These are phyloP conservation scores for Syzygium aqueum DNA, from an alignment of 345 rosid species.

Conservation along the genomic window DNA sequence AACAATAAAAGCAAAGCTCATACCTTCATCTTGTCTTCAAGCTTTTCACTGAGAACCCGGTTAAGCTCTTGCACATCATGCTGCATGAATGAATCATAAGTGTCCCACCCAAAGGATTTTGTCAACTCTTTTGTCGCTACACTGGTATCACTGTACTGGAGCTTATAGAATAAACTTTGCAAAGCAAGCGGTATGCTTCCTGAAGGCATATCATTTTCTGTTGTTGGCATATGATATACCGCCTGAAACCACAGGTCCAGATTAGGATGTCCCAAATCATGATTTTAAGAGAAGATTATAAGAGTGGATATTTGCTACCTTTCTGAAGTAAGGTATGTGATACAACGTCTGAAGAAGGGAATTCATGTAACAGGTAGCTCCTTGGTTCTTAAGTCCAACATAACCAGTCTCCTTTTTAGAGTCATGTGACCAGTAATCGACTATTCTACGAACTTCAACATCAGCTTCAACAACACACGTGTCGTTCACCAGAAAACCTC, in stretches of 20 bases:
- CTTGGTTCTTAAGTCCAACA: slow-evolving; percentile 59
- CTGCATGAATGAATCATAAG: slow-evolving; percentile 56
- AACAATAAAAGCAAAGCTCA: neutral
- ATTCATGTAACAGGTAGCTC: slow-evolving; percentile 64
- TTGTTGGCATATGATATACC: slow-evolving; percentile 61
- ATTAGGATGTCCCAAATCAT: neutral
- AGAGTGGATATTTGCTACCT: slow-evolving; percentile 19
- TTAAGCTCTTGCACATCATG: slow-evolving; percentile 64
- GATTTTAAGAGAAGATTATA: neutral
- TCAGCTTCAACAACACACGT: slow-evolving; percentile 44
- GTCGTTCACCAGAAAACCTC: slow-evolving; percentile 46
- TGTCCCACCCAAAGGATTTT: slow-evolving; percentile 60
- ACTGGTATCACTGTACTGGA: slow-evolving; percentile 51
- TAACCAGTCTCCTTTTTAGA: slow-evolving; percentile 58
- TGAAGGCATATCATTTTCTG: slow-evolving; percentile 54
- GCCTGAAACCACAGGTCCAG: slow-evolving; percentile 23
- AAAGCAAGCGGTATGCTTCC: slow-evolving; percentile 59
- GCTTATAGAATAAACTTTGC: slow-evolving; percentile 56
- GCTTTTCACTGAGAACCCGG: slow-evolving; percentile 50
- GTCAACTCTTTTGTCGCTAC: slow-evolving; percentile 57
- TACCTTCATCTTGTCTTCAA: slow-evolving; percentile 62
- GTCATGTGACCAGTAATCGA: slow-evolving; percentile 49
- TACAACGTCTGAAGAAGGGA: slow-evolving; percentile 50
- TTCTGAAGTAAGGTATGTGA: slow-evolving; percentile 52
- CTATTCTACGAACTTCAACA: slow-evolving; percentile 38